phyloP scores from a whole-genome alignment of 495 filamentous ascomycete species.

The Neurospora sp. region DNA sequence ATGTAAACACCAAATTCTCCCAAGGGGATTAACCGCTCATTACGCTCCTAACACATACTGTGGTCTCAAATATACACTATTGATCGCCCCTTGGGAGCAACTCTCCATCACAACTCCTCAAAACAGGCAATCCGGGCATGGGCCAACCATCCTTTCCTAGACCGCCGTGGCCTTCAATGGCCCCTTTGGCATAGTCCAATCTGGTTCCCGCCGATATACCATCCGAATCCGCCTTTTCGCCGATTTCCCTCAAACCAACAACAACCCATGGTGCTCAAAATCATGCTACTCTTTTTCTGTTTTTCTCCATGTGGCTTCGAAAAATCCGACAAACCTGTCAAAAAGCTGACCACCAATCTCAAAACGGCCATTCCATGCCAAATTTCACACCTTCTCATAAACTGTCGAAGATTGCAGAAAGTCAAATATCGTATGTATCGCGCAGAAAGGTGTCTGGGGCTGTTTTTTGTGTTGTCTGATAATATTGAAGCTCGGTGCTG shows the following conservation, averaged over 20 bases:
- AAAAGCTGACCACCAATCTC: not conserved
- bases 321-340: not conserved
- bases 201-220: constrained; percentile 8
- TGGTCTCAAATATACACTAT: not conserved
- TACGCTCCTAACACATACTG: not conserved
- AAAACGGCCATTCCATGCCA: not conserved
- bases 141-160: constrained; percentile 25
- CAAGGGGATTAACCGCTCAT: not conserved
- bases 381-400: not conserved
- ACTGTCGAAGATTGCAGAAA: not conserved
- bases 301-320: not conserved
- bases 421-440: not conserved
- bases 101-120: constrained; percentile 8
- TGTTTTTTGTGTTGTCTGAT: not conserved
- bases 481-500: not conserved
- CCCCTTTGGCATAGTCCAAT: constrained; percentile 23
- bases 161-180: constrained; percentile 18
- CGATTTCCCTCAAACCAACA: not conserved
- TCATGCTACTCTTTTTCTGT: constrained; percentile 8
- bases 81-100: not conserved
- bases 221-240: constrained; percentile 4
- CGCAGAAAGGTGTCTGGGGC: not conserved
- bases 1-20: not conserved
- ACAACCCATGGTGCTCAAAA: not conserved
- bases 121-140: constrained; percentile 17